Evolutionary conservation across 495 filamentous ascomycete species (phyloP).

Genomic region (Podospora pseudoanserina): DNA sequence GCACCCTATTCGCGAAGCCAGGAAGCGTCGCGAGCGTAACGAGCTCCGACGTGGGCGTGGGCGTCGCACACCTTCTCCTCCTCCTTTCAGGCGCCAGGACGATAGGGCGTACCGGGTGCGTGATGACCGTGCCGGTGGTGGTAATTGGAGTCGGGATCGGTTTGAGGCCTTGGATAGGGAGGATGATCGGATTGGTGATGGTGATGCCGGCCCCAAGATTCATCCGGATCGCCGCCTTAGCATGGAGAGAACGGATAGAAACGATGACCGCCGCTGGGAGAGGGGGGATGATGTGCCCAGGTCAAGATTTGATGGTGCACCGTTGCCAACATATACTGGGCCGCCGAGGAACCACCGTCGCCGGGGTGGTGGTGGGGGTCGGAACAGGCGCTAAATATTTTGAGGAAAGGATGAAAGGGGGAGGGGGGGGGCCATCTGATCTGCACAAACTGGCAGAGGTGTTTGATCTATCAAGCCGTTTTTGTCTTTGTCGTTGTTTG

Average conservation of each 20-base stretch:
- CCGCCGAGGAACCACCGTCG: slow-evolving; percentile 20
- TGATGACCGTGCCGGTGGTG: not conserved
- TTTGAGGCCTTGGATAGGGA: slow-evolving; percentile 4
- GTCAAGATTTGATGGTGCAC: slow-evolving; percentile 30
- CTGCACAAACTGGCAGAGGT: not conserved
- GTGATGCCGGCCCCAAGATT: not conserved
- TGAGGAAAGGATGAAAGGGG: not conserved
- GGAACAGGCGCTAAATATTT: slow-evolving; percentile 1
- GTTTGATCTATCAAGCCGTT: not conserved
- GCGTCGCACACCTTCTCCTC: not conserved
- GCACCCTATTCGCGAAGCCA: slow-evolving; percentile 45
- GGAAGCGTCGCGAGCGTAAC: slow-evolving; percentile 18
- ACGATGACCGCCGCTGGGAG: not conserved
- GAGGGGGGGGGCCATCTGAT: not conserved
- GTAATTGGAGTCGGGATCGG: not conserved
- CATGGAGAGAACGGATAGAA: not conserved
- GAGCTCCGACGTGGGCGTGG: not conserved
- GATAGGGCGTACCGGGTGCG: not conserved
- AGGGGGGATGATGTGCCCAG: slow-evolving; percentile 22
- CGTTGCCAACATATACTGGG: slow-evolving; percentile 26
- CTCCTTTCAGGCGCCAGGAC: not conserved
- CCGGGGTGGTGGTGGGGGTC: not conserved
- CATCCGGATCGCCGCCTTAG: not conserved
- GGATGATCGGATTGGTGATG: not conserved
- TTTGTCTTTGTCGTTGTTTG: not conserved